Conservation (phyloP, 768 basidiomycete species). For the Psilocybe azurescens region DNA sequence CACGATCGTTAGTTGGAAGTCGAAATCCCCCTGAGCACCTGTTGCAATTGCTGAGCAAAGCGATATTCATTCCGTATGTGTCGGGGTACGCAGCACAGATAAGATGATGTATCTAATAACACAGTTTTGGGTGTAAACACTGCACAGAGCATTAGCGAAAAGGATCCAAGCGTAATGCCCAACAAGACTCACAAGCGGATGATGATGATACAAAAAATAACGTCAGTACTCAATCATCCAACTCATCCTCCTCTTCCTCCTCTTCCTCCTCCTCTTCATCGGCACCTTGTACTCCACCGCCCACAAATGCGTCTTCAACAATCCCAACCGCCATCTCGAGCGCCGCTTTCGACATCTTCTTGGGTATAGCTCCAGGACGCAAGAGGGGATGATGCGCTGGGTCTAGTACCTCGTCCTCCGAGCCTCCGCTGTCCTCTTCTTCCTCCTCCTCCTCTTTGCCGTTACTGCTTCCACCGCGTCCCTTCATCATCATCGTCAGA, state of each 20-base stretch:
- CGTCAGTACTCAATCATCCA: neutral
- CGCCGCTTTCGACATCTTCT: constrained; percentile 66
- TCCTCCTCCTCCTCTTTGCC: constrained; percentile 37
- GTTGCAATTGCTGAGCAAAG: too few relatives aligned
- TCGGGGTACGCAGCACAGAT: too few relatives aligned
- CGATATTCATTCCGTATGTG: too few relatives aligned
- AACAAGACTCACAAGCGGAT: too few relatives aligned
- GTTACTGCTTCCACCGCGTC: constrained; percentile 23
- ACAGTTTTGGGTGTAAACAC: too few relatives aligned
- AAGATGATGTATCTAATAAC: too few relatives aligned
- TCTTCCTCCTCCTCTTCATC: constrained; percentile 49
- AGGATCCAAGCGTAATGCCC: too few relatives aligned
- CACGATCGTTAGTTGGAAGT: too few relatives aligned
- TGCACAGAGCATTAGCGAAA: too few relatives aligned
- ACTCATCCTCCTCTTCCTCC: neutral
- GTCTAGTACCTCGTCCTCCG: constrained; percentile 42
- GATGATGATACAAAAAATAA: too few relatives aligned
- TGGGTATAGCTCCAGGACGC: constrained; percentile 68
- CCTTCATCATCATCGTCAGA: constrained; percentile 20
- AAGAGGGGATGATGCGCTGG: constrained; percentile 66
- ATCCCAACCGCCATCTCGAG: constrained; percentile 71
- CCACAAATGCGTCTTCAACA: constrained; percentile 56
- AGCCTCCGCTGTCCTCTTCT: constrained; percentile 18
- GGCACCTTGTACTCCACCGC: constrained; percentile 39
- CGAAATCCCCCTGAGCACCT: too few relatives aligned